Conservation (phyloP, 148 eudicot species). For the Fagopyrum tataricum region DNA sequence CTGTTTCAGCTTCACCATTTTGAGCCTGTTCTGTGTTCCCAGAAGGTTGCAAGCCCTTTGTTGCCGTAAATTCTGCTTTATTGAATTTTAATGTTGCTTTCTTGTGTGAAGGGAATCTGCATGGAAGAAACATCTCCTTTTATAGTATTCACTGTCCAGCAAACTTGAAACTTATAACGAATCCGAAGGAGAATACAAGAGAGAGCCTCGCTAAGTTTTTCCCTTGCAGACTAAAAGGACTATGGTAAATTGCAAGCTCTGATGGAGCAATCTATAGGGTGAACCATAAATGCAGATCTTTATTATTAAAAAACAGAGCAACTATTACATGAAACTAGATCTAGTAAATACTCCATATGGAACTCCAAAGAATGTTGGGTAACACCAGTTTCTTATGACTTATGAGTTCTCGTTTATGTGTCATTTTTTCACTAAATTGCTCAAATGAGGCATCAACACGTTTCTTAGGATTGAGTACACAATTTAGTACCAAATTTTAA, state of each 20-base stretch:
- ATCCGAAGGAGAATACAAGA: too few species aligned
- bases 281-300: neutral
- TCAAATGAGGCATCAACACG: neutral
- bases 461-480: neutral
- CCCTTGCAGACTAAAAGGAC: neutral
- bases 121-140: constrained; percentile 9
- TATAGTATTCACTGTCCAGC: neutral
- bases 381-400: neutral
- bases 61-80: constrained; percentile 46
- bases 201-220: neutral
- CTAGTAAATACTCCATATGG: neutral
- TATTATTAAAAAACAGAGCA: neutral
- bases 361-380: neutral
- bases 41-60: constrained; percentile 35
- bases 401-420: neutral
- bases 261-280: neutral
- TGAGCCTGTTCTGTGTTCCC: constrained; percentile 40
- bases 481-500: neutral
- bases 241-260: neutral
- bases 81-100: constrained; percentile 34
- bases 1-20: constrained; percentile 32
- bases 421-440: neutral
- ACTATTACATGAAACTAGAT: neutral
- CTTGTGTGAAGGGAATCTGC: constrained; percentile 61
- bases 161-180: neutral